Evolutionary conservation across 768 basidiomycete genomes (phyloP).

Genomic region (Cubamyces lactineus): DNA sequence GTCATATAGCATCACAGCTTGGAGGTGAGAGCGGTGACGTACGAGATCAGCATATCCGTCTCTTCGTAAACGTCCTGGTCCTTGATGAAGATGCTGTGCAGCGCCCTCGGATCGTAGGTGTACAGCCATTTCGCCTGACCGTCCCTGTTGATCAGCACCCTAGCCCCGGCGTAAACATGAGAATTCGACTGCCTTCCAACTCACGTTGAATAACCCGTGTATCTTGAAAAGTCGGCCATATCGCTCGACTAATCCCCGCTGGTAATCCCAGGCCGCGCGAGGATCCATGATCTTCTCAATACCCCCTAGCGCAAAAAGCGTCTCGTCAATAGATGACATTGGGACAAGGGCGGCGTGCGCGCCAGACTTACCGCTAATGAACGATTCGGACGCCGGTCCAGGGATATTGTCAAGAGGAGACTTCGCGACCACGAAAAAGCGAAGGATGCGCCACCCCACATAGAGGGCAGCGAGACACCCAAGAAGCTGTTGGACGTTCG

Average conservation of each 20-base stretch:
- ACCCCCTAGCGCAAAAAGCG: background rate
- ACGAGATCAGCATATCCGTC: conserved; percentile 25
- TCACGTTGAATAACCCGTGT: background rate
- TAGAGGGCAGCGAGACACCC: background rate
- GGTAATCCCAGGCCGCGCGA: background rate
- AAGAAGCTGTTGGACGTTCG: background rate
- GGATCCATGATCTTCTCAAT: background rate
- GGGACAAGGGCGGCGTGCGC: too few species aligned
- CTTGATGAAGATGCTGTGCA: conserved; percentile 21
- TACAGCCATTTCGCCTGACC: background rate
- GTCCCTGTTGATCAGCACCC: too few species aligned
- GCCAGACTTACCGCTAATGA: background rate
- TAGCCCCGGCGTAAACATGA: too few species aligned
- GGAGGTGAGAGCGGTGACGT: background rate
- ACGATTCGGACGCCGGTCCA: background rate
- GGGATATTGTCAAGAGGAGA: conserved; percentile 10
- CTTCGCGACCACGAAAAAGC: background rate
- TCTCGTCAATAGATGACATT: background rate
- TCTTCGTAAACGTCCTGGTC: conserved; percentile 18
- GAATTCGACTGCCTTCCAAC: background rate
- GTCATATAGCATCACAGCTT: background rate
- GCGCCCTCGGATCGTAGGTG: conserved; percentile 11
- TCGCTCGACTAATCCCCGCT: background rate
- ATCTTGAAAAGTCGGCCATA: background rate
- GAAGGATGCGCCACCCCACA: conserved; percentile 3